These are phyloP conservation scores for Phytophthora foliorum DNA, from an alignment of 352 stramenopile species.

Conservation along the genomic window DNA sequence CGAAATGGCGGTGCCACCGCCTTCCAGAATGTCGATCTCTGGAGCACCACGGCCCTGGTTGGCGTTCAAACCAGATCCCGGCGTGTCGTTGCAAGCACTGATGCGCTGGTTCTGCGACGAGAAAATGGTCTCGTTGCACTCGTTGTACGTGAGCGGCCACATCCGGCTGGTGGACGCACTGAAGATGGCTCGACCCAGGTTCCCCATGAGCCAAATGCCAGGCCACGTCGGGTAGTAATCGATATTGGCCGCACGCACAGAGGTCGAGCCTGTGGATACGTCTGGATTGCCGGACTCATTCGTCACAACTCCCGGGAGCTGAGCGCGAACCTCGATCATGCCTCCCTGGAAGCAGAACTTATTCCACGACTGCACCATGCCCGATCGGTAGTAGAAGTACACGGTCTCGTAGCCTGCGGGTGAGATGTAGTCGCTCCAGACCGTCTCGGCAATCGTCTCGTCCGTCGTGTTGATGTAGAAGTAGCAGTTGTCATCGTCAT, in stretches of 20 bases:
- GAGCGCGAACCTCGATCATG: slow-evolving; percentile 85
- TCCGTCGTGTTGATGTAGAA: slow-evolving; percentile 67
- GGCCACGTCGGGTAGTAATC: slow-evolving; percentile 89
- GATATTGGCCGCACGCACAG: slow-evolving; percentile 26
- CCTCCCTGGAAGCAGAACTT: slow-evolving; percentile 95
- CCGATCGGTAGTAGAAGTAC: slow-evolving; percentile 62
- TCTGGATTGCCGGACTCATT: slow-evolving; percentile 53
- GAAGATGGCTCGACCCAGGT: slow-evolving; percentile 95
- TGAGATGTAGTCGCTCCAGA: slow-evolving; percentile 80
- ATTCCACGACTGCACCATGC: slow-evolving; percentile 92
- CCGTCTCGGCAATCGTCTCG: slow-evolving; percentile 49
- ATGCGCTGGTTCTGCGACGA: slow-evolving; percentile 66
- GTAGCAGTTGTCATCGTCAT: slow-evolving; percentile 56
- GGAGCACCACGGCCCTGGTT: slow-evolving; percentile 91
- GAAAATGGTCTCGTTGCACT: slow-evolving; percentile 82
- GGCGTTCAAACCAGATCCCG: slow-evolving; percentile 92
- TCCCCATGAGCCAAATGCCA: slow-evolving; percentile 96
- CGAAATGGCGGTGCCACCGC: slow-evolving; percentile 79
- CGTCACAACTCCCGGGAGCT: slow-evolving; percentile 86
- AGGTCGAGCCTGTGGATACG: slow-evolving; percentile 35
- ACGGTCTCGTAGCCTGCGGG: slow-evolving; percentile 57
- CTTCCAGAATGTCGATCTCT: slow-evolving; percentile 97
- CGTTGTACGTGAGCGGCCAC: slow-evolving; percentile 96
- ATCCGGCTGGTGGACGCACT: slow-evolving; percentile 93
- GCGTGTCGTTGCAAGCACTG: slow-evolving; percentile 90